Conservation (phyloP, 179 eudicot genomes). For the Silene noctiflora region DNA sequence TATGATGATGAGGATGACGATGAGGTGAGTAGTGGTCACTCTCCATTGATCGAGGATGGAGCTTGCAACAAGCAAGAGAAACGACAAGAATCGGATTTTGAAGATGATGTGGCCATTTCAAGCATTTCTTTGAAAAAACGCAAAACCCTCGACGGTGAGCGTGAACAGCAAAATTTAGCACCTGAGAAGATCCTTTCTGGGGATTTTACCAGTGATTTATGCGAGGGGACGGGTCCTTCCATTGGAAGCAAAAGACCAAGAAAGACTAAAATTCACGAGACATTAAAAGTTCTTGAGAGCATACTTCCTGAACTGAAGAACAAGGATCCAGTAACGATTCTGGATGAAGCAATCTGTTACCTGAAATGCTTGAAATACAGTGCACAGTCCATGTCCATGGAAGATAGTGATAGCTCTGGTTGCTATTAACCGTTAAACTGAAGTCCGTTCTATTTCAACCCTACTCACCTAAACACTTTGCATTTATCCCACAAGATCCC, state of each 20-base stretch:
- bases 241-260: conserved; percentile 35
- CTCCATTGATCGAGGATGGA: conserved; percentile 36
- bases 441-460: conserved; percentile 8
- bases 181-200: conserved; percentile 26
- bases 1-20: conserved; percentile 34
- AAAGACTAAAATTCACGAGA: conserved; percentile 49
- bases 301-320: conserved; percentile 50
- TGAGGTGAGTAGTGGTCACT: conserved; percentile 62
- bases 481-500: neutral
- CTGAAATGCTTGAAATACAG: conserved; percentile 50
- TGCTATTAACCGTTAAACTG: conserved; percentile 20
- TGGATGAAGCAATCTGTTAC: conserved; percentile 61
- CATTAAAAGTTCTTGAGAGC: conserved; percentile 42
- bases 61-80: conserved; percentile 23
- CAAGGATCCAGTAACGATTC: conserved; percentile 54
- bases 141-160: conserved; percentile 30
- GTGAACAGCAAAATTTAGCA: conserved; percentile 14
- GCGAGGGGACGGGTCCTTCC: conserved; percentile 23
- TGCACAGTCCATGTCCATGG: conserved; percentile 33
- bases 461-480: neutral
- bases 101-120: conserved; percentile 45
- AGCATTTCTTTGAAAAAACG: conserved; percentile 45
- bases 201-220: conserved; percentile 32
- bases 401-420: conserved; percentile 25
- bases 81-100: conserved; percentile 20